A percentile compares a stretch with the other conserved stretches of the same genome.
Conservation (phyloP, 2,329 filamentous ascomycete genomes). For the Huntiella savannae region DNA sequence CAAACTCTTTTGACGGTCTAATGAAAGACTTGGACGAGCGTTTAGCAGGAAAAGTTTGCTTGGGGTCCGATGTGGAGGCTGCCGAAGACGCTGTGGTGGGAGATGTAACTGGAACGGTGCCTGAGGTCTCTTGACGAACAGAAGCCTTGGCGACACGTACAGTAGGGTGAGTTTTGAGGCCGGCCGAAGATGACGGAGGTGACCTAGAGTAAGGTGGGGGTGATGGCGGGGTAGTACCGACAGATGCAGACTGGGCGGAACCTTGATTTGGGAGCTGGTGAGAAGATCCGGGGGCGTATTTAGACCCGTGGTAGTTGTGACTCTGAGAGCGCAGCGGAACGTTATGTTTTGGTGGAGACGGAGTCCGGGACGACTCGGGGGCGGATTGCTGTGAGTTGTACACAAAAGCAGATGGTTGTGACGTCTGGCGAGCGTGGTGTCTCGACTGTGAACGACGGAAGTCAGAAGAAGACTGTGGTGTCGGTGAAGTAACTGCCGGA, state of each 20-base stretch:
- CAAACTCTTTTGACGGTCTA: slow-evolving; percentile 30
- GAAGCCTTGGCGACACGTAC: slow-evolving; percentile 6
- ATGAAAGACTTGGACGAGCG: slow-evolving; percentile 20
- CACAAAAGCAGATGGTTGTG: slow-evolving; percentile 3
- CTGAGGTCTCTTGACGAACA: slow-evolving; percentile 2
- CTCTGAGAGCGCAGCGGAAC: slow-evolving; percentile 10
- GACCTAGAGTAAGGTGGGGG: slow-evolving; percentile 9
- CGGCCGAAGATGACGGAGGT: slow-evolving; percentile 4
- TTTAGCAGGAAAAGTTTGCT: slow-evolving; percentile 3
- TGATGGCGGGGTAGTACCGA: slow-evolving; percentile 2
- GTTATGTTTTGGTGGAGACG: slow-evolving; percentile 10
- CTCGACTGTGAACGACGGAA: slow-evolving; percentile 5
- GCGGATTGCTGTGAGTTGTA: slow-evolving; percentile 1
- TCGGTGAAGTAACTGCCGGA: background rate
- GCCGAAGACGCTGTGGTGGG: slow-evolving; percentile 1
- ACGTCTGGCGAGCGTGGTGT: slow-evolving; percentile 9
- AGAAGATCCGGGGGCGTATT: background rate
- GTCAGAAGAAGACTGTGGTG: background rate
- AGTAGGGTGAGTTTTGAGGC: slow-evolving; percentile 5
- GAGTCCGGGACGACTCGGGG: slow-evolving; percentile 4
- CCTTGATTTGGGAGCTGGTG: background rate
- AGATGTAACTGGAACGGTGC: background rate
- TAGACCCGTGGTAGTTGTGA: slow-evolving; percentile 9
- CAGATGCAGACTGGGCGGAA: background rate
- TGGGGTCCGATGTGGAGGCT: background rate